A percentile compares a stretch with the other conserved stretches of the same genome.
phyloP scores from a whole-genome alignment of 768 basidiomycete genomes.

The Rhodotorula paludigena region DNA sequence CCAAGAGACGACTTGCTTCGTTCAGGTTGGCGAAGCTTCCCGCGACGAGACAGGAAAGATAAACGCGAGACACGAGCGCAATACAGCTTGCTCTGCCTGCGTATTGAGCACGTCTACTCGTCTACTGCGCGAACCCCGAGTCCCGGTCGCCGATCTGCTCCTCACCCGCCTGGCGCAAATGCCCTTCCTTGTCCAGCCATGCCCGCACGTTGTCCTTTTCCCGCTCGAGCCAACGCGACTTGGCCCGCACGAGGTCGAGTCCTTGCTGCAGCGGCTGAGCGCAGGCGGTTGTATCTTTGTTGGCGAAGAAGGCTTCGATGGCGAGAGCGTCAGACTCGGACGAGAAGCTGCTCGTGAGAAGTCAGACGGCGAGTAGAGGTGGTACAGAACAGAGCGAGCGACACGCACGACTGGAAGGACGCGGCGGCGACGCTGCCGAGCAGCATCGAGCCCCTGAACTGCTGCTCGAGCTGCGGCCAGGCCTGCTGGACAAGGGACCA shows the following conservation, averaged over 20 bases:
- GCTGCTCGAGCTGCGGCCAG: conserved; percentile 19
- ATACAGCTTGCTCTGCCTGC: not conserved
- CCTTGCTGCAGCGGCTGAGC: conserved; percentile 64
- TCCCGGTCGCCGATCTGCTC: not conserved
- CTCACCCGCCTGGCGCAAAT: not conserved
- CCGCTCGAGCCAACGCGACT: conserved; percentile 58
- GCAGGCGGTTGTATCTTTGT: conserved; percentile 57
- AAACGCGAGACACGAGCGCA: too few relatives aligned
- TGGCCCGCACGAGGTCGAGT: conserved; percentile 63
- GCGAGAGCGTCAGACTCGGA: conserved; percentile 62
- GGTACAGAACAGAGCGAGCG: not conserved
- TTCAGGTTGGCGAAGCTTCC: too few relatives aligned
- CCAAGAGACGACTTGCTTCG: too few relatives aligned
- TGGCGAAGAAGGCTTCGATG: conserved; percentile 70
- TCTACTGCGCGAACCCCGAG: conserved; percentile 6
- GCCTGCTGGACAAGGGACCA: conserved; percentile 24
- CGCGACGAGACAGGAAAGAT: too few relatives aligned
- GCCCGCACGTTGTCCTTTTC: conserved; percentile 39
- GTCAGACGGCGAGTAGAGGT: conserved; percentile 45
- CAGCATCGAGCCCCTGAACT: conserved; percentile 13
- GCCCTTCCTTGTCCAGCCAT: conserved; percentile 37
- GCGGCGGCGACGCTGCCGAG: conserved; percentile 22
- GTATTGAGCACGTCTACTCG: not conserved
- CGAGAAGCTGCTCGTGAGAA: conserved; percentile 48
- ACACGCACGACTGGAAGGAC: conserved; percentile 21